Base-by-base conservation (phyloP, 1,284 basidiomycete genomes). In the Ustilago xerochloae region DNA sequence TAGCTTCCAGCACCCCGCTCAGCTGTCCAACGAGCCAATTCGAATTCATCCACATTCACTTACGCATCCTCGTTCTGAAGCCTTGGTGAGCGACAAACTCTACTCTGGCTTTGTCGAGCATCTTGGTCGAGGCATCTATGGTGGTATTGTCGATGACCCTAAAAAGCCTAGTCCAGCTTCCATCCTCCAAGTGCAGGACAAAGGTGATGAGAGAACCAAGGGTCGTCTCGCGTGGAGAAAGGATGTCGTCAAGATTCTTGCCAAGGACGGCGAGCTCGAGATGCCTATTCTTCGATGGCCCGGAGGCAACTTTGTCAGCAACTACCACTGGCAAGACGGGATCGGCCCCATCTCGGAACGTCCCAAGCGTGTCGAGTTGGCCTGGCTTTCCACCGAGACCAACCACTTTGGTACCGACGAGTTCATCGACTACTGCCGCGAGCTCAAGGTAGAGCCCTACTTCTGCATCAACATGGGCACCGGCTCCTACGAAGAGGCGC, bases 301-400 rank as follows among this genome's bases (percentile, higher is more conserved):
- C 0, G 89, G 89, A 20, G 84, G 85, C 49, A 86, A 86, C 79
- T 86, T 82, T 70, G 85, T 85, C n/a, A 89, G 88, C 75, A 89
- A 89, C 70, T 90, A 90, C 81, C 87, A 88, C 51, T 91, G 90
- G 89, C 87, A 90, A 83, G 89, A 90, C 82, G 89, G 89, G 0
- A 86, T 90, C 30, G 89, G 90, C 1, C 89, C 89, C 3, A 86
- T 86, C 53, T 85, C 87, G 26, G 69, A 86, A 10, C 85, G 90
- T 29, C 89, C 88, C 35, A 87, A 88, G 28, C 83, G 88, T 38
- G 88, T 89, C 20, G 89, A 91, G 81, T 86, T 90, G n/a, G 90
- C 90, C 2, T 91, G 89, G 90, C 84, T 88, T 30, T 87, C 87
- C 1, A 88, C 89, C 67, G 90, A 91, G 81, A 87, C 87, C 62